These are phyloP conservation scores for Cadophora gregata DNA, from an alignment of 2,329 filamentous ascomycete species.

Conservation along the genomic window DNA sequence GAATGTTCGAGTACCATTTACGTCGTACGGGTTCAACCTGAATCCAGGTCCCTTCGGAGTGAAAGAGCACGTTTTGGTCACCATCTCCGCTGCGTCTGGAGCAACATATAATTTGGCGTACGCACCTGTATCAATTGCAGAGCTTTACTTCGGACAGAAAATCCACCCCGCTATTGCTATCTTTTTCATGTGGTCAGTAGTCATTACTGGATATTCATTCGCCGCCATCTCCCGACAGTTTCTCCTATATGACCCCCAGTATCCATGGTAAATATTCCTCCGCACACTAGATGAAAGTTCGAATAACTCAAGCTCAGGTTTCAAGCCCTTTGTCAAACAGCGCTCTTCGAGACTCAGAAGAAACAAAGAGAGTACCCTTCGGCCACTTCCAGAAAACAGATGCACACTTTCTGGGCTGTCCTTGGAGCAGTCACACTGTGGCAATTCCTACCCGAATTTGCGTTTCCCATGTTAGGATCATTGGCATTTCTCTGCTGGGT, in stretches of 20 bases:
- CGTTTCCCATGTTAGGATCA: conserved; percentile 64
- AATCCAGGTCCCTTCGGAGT: conserved; percentile 42
- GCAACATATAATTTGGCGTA: conserved; percentile 59
- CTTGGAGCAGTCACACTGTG: conserved; percentile 60
- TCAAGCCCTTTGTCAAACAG: conserved; percentile 59
- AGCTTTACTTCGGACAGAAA: conserved; percentile 60
- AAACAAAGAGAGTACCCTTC: conserved; percentile 58
- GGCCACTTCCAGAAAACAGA: conserved; percentile 56
- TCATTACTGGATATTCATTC: conserved; percentile 63
- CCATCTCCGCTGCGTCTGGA: conserved; percentile 57
- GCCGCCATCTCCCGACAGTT: conserved; percentile 63
- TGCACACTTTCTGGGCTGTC: conserved; percentile 60
- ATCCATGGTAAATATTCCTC: conserved; percentile 51
- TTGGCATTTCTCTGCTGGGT: conserved; percentile 69
- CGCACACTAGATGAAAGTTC: neutral
- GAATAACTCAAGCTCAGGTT: conserved; percentile 46
- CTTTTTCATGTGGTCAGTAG: conserved; percentile 65
- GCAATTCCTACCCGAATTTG: conserved; percentile 67
- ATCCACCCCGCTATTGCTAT: conserved; percentile 60
- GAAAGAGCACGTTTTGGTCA: conserved; percentile 43
- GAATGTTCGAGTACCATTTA: conserved; percentile 50
- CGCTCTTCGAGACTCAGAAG: conserved; percentile 62
- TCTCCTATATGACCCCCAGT: conserved; percentile 63
- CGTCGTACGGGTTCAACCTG: conserved; percentile 48
- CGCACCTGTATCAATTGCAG: conserved; percentile 58